Conservation (phyloP, 805 yeast genomes). For the Crinitomyces ghanaensis region DNA sequence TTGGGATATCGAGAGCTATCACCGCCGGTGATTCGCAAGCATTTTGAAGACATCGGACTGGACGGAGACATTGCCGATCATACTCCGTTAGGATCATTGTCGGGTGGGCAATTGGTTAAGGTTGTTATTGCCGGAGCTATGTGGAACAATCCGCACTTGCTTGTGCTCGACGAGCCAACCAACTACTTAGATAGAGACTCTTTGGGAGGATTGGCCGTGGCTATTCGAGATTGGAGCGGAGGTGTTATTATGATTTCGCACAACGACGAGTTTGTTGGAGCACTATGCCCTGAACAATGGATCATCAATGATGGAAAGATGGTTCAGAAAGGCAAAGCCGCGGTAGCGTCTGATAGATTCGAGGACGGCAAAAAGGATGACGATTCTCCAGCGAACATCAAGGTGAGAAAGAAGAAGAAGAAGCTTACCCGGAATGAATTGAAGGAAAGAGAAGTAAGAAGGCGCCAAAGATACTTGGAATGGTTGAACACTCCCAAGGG, state of each 20-base stretch:
- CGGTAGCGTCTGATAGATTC: conserved; percentile 65
- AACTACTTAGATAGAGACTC: conserved; percentile 97
- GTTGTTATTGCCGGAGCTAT: conserved; percentile 99
- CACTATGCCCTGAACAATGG: conserved; percentile 98
- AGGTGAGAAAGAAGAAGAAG: conserved; percentile 88
- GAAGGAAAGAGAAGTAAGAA: conserved; percentile 83
- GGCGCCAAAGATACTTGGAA: conserved; percentile 85
- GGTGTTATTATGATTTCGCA: conserved; percentile 99
- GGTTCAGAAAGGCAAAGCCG: conserved; percentile 70
- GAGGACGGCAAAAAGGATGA: conserved; percentile 68
- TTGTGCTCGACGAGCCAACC: conserved; percentile 96
- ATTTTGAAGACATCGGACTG: conserved; percentile 92
- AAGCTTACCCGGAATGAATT: conserved; percentile 94
- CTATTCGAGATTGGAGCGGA: conserved; percentile 96
- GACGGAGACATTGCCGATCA: conserved; percentile 98
- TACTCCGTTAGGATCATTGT: conserved; percentile 89
- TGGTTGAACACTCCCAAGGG: conserved; percentile 98
- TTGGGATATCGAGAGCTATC: conserved; percentile 90
- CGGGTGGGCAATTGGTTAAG: conserved; percentile 97
- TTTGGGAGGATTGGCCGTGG: conserved; percentile 92
- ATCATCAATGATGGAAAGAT: conserved; percentile 85
- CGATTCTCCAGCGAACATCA: conserved; percentile 92
- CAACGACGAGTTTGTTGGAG: conserved; percentile 93
- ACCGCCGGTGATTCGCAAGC: conserved; percentile 89
- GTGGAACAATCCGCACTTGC: conserved; percentile 98